Evolutionary conservation across 208 protist genomes (phyloP), one percentile per base, ranked within the genome.

Genomic region (Crithidia thermophila): DNA sequence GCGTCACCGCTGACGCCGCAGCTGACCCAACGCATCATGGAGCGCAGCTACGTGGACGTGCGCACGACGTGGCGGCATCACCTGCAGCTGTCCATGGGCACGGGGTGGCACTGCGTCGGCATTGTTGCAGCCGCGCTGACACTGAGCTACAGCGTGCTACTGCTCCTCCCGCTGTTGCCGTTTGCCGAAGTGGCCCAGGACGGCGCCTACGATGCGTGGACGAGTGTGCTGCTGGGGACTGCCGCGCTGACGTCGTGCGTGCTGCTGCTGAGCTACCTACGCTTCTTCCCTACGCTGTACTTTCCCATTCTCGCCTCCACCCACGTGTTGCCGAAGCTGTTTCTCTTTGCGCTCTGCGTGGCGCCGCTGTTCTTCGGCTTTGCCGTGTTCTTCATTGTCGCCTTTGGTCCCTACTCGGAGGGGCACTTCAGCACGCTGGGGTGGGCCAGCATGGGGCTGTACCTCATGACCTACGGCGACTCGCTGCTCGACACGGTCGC

Each of bases 401-500:
- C 79, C 4, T 90, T 90, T 64, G 84, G 80, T 1, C 56, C 71
- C 0, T 71, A 87, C 63, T 84, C 73, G 3, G 58, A 71, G 16
- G 77, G 80, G 0, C 59, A 72, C 47, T 86, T 85, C 57, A 47
- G 42, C 9, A 66, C 77, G 27, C 56, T 87, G 21, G 62, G 71
- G 25, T 81, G 72, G 55, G 67, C 84, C 14, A 63, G 76, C 33
- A 70, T 87, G n/a, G 60, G 50, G 36, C 56, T 84, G 14, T 90
- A 82, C 69, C 74, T 87, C 49, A 73, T 82, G 55, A 78, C 82
- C 53, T 90, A 79, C 46, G 84, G 84, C 42, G 84, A 90, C 61
- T 75, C 77, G 9, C 67, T 90, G 25, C 59, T 90, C 5, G 56
- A 71, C 36, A 75, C 84, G 9, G 68, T 83, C 67, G 51, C 62